Conservation (phyloP, 202 grass and related monocot species). For the Saccharum hybrid region DNA sequence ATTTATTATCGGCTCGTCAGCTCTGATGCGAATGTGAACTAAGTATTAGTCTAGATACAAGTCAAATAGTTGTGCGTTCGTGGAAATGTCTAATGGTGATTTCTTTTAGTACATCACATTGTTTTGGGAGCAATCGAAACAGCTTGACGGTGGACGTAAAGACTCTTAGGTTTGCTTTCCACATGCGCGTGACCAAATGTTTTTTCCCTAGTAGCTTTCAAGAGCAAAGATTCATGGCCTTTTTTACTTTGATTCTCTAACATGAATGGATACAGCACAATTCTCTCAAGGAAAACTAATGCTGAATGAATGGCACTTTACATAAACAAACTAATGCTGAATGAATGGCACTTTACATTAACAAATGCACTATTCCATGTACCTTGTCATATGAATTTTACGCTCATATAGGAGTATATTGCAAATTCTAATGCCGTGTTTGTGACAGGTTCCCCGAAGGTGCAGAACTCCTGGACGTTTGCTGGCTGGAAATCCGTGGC, state of each 20-base stretch:
- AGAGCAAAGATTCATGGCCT: not conserved
- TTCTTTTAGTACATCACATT: not conserved
- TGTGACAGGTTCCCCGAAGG: slow-evolving; percentile 56
- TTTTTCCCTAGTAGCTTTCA: not conserved
- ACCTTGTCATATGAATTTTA: not conserved
- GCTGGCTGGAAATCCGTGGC: slow-evolving; percentile 75
- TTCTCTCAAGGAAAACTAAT: not conserved
- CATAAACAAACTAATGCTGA: not conserved
- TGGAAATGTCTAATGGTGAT: not conserved
- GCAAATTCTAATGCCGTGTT: not conserved
- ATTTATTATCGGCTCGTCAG: not conserved
- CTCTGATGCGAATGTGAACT: too few species aligned
- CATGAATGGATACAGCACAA: not conserved
- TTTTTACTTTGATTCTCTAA: not conserved
- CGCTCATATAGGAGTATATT: not conserved
- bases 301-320: not conserved
- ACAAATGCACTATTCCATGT: not conserved
- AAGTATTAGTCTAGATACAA: not conserved
- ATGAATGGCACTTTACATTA: not conserved
- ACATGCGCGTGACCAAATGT: not conserved
- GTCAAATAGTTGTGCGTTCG: not conserved
- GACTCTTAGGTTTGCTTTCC: not conserved
- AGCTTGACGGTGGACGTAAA: not conserved
- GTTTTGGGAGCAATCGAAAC: not conserved
- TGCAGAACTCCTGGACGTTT: slow-evolving; percentile 44